Conservation (phyloP, 805 yeast genomes). For the Lipomyces anomalus region DNA sequence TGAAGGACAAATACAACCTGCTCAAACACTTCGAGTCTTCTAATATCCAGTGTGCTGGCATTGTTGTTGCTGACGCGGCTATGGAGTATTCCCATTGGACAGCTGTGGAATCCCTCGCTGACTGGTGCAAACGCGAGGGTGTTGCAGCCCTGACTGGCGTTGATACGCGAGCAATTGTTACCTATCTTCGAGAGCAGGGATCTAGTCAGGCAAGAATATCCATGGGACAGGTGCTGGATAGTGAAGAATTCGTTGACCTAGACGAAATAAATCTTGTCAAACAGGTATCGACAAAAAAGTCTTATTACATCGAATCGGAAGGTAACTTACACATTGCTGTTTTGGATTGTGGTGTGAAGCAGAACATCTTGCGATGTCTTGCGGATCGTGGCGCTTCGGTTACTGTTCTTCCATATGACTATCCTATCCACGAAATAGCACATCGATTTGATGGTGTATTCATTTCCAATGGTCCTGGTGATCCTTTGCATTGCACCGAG, state of each 20-base stretch:
- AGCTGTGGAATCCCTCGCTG: slow-evolving; percentile 89
- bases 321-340: slow-evolving; percentile 76
- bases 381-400: slow-evolving; percentile 93
- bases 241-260: slow-evolving; percentile 85
- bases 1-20: slow-evolving; percentile 75
- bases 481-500: slow-evolving; percentile 81
- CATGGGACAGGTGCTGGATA: slow-evolving; percentile 48
- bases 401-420: slow-evolving; percentile 94
- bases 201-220: slow-evolving; percentile 87
- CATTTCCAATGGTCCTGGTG: slow-evolving; percentile 96
- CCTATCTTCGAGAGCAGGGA: slow-evolving; percentile 92
- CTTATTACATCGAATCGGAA: slow-evolving; percentile 65
- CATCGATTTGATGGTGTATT: slow-evolving; percentile 91
- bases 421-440: slow-evolving; percentile 86
- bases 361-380: slow-evolving; percentile 88
- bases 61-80: slow-evolving; percentile 93
- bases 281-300: slow-evolving; percentile 91
- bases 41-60: slow-evolving; percentile 86
- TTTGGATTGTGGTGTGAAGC: slow-evolving; percentile 97
- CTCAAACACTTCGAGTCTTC: slow-evolving; percentile 91
- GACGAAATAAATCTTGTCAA: slow-evolving; percentile 84
- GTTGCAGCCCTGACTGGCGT: slow-evolving; percentile 96
- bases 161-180: slow-evolving; percentile 91
- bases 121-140: slow-evolving; percentile 95
- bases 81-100: slow-evolving; percentile 98